Evolutionary conservation across 2,329 filamentous ascomycete species (phyloP), one percentile per base, ranked within the genome.

Genomic region (Seiridium cupressi): DNA sequence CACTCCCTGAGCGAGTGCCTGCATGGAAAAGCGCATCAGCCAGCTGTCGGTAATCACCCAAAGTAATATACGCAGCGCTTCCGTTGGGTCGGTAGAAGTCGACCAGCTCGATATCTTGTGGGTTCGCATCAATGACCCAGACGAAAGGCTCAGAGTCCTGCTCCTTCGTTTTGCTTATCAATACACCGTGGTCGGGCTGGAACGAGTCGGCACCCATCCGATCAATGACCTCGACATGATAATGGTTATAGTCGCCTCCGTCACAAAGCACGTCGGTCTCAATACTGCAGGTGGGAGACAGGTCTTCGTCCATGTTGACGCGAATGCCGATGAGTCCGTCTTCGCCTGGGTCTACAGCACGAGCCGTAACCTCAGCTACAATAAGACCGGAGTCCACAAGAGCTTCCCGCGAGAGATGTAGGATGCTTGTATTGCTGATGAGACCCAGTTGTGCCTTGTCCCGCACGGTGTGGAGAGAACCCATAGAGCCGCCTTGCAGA

Each of bases 11-110:
- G 18, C 79, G 70, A 0, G 81, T 82, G 9, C 82, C 82, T 0
- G 80, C 81, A 63, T 84, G 81, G 73, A 84, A 84, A 13, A 84
- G 71, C 2, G 81, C 82, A 61, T 84, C 81, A 1, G 78, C 76
- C 0, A 84, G 69, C 63, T 84, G 82, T 5, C 82, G 74, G 64
- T 84, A 84, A 66, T 84, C 82, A 18, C 81, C 82, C 38, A 83
- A 69, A 3, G 78, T 81, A 63, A 81, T 74, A 71, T 78, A 80
- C 8, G 74, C 68, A 1, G 74, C 70, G 0, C 77, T 79, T 32
- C 81, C 81, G 56, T 83, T 78, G 1, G 82, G 81, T 0, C 76
- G 73, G 65, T 76, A 71, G 62, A 82, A 84, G 64, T 84, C 81
- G 5, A 82, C 69, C 1, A 83, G 74, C 8, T 73, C 67, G 53